Base-by-base conservation (phyloP, 1,284 basidiomycete species). In the Cutaneotrichosporon sp. region DNA sequence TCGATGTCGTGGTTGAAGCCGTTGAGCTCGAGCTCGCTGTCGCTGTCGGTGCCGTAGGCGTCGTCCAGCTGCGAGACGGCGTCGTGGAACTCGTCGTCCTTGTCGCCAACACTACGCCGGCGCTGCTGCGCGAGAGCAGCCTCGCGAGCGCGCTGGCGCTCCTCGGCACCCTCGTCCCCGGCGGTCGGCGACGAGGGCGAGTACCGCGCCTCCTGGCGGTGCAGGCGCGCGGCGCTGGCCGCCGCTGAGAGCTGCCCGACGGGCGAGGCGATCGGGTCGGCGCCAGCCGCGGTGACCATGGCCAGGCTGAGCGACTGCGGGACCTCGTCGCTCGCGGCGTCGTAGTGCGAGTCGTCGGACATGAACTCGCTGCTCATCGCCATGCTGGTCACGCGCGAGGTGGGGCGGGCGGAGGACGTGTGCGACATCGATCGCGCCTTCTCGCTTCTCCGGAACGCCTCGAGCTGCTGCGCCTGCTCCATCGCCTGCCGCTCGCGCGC, bases 401-500 rank as follows among this genome's bases (percentile, higher is more conserved):
- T 20, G 34, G 25, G 47, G 22, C n/a, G 20, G 33, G 42, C 20
- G 6, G 59, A 58, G n/a, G 50, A 51, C 18, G 52, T 49, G 36
- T 56, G 50, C 29, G 47, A 46, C 16, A 29, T 25, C 2, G n/a
- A 29, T 7, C 43, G 43, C 25, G 33, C 34, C 51, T 54, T 42
- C 49, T 64, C 57, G 3, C 24, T 50, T n/a, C 65, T 57, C 31
- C 74, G 66, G 59, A 71, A 76, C 1, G 64, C 54, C 50, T 73
- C 71, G 29, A 72, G 69, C 7, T 71, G 69, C 46, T 69, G 69
- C 22, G 58, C 65, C 50, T 76, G 72, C 31, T 68, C 63, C 1
- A 59, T 46, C 13, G 73, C 31, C 18, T 64, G 62, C 54, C 67
- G 66, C 49, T 69, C 54, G 9, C 70, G 53, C 13, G 69, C 70